phyloP scores from a whole-genome alignment of 805 yeast genomes.

The Candida chilensis region DNA sequence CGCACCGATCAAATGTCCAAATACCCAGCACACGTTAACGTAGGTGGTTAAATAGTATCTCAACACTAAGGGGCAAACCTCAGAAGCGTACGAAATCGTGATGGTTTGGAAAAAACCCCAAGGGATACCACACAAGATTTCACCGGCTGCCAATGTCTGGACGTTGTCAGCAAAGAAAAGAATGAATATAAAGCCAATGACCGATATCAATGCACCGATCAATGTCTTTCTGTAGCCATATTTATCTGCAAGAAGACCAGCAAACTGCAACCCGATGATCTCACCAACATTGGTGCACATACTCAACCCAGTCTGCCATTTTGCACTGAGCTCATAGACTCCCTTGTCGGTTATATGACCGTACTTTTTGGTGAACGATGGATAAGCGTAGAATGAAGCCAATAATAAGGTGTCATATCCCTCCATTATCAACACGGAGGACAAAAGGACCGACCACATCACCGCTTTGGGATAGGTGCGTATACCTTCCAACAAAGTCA shows the following conservation, averaged over 20 bases:
- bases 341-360: constrained; percentile 20
- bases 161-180: constrained; percentile 34
- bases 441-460: constrained; percentile 34
- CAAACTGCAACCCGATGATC: constrained; percentile 34
- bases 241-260: constrained; percentile 33
- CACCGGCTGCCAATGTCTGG: constrained; percentile 29
- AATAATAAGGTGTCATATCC: constrained; percentile 37
- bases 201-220: constrained; percentile 15
- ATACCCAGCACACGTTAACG: constrained; percentile 43
- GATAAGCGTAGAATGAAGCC: constrained; percentile 32
- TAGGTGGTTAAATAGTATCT: constrained; percentile 40
- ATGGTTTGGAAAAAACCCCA: constrained; percentile 52
- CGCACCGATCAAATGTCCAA: constrained; percentile 47
- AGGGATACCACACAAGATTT: constrained; percentile 32
- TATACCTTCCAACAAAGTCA: constrained; percentile 21
- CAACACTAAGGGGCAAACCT: constrained; percentile 43
- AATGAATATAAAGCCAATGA: constrained; percentile 32
- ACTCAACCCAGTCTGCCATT: constrained; percentile 30
- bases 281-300: constrained; percentile 25
- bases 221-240: constrained; percentile 36
- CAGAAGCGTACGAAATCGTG: constrained; percentile 47
- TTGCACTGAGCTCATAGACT: constrained; percentile 21
- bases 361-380: constrained; percentile 29
- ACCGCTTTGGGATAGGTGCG: constrained; percentile 33
- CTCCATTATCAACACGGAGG: constrained; percentile 36